Percentiles rank a stretch among this genome's conserved stretches.
These are phyloP conservation scores for Blastomyces emzantsi DNA, from an alignment of 2,329 filamentous ascomycete genomes.

Conservation along the genomic window DNA sequence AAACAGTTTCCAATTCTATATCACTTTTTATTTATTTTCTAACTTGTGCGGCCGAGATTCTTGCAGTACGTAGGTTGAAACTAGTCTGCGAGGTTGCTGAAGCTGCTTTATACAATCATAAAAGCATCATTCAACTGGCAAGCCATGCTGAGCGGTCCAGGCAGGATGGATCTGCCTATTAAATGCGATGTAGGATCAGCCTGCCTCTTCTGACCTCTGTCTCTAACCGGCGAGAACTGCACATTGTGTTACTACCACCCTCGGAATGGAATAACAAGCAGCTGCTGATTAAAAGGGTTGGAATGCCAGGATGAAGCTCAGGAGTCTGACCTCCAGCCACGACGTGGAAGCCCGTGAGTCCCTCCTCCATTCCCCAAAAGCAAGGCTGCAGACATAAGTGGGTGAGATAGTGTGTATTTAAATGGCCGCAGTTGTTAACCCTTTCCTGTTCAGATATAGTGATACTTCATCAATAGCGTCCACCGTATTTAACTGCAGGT, in stretches of 20 bases:
- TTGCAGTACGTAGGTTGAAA: background rate
- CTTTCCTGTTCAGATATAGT: constrained; percentile 2
- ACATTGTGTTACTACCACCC: background rate
- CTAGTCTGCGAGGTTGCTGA: background rate
- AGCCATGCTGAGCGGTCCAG: background rate
- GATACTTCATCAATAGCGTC: constrained; percentile 13
- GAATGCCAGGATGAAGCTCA: background rate
- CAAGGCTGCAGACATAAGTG: background rate
- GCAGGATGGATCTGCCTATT: background rate
- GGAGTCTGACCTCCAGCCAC: background rate
- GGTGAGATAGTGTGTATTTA: background rate
- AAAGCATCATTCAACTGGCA: background rate
- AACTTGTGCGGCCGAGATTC: background rate
- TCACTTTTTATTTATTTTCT: too few relatives aligned
- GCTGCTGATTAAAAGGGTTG: background rate
- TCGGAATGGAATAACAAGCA: background rate
- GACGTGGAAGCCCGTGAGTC: background rate
- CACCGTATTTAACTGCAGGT: constrained; percentile 14
- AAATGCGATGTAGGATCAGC: background rate
- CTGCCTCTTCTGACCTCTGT: background rate
- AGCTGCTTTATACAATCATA: background rate
- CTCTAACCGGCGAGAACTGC: background rate
- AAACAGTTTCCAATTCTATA: too few relatives aligned
- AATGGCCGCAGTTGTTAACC: background rate
- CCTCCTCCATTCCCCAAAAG: too few relatives aligned